Conservation (phyloP, 371 early-diverging fungal genomes). For the Smittium mucronatum region DNA sequence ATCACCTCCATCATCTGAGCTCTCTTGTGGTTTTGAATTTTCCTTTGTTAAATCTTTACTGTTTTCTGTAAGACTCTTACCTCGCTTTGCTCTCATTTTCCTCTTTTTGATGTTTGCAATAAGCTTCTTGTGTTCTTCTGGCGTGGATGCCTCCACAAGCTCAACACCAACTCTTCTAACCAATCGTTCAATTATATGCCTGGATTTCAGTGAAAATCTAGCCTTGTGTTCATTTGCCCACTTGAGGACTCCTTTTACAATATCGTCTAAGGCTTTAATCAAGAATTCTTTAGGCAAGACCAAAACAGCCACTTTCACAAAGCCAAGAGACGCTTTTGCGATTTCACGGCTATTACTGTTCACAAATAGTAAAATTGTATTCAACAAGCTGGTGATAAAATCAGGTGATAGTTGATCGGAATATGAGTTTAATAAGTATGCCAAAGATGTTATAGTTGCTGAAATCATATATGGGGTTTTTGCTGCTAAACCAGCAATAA, state of each 20-base stretch:
- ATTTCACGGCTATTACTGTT: conserved; percentile 76
- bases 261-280: conserved; percentile 45
- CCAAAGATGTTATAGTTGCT: conserved; percentile 72
- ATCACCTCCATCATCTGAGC: conserved; percentile 40
- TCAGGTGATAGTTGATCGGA: conserved; percentile 32
- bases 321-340: conserved; percentile 78
- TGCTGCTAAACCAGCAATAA: conserved; percentile 86
- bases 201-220: conserved; percentile 77
- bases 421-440: conserved; percentile 84
- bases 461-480: conserved; percentile 83
- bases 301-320: conserved; percentile 84
- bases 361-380: conserved; percentile 60
- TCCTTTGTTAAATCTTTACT: conserved; percentile 31
- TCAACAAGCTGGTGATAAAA: conserved; percentile 36
- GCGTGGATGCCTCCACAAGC: conserved; percentile 57
- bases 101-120: conserved; percentile 85
- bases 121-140: conserved; percentile 79
- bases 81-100: conserved; percentile 69
- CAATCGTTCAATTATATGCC: conserved; percentile 86
- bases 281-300: conserved; percentile 53
- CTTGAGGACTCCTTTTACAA: conserved; percentile 52
- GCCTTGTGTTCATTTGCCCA: conserved; percentile 78
- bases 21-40: conserved; percentile 40
- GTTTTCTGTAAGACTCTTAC: conserved; percentile 21
- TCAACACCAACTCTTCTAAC: conserved; percentile 75